Percentiles rank a stretch among this genome's conserved stretches.
These are phyloP conservation scores for Hygrocybe coccinea DNA, from an alignment of 768 basidiomycete genomes.

Conservation along the genomic window DNA sequence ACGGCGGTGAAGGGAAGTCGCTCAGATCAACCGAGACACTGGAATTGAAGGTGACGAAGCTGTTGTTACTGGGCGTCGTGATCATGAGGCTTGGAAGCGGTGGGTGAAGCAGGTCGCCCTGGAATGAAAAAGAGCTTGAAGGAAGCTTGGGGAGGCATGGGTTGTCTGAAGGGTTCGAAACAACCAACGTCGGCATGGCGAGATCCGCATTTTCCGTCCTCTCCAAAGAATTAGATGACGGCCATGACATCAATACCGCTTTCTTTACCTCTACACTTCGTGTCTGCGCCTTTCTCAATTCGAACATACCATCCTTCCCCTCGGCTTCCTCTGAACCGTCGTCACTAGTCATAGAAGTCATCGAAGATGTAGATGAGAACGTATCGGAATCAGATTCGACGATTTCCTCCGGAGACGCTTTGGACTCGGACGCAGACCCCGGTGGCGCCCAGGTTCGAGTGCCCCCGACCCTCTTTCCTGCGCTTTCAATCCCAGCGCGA, in stretches of 20 bases:
- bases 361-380: slow-evolving; percentile 17
- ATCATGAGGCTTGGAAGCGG: slow-evolving; percentile 29
- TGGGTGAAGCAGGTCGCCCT: slow-evolving; percentile 9
- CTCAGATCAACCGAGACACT: slow-evolving; percentile 38
- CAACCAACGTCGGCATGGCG: slow-evolving; percentile 20
- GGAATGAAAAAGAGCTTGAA: slow-evolving; percentile 5
- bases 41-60: slow-evolving; percentile 31
- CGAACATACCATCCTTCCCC: slow-evolving; percentile 36
- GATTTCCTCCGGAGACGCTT: background rate
- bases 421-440: background rate
- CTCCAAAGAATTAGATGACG: slow-evolving; percentile 15
- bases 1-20: slow-evolving; percentile 47
- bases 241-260: slow-evolving; percentile 41
- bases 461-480: background rate
- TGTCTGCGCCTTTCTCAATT: slow-evolving; percentile 44
- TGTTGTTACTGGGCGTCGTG: slow-evolving; percentile 34
- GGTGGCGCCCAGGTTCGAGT: background rate
- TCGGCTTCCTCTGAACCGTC: slow-evolving; percentile 19
- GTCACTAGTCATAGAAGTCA: slow-evolving; percentile 17
- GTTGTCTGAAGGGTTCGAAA: slow-evolving; percentile 19
- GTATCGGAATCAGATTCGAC: background rate
- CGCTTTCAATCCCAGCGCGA: slow-evolving; percentile 1
- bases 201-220: slow-evolving; percentile 2
- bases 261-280: slow-evolving; percentile 49
- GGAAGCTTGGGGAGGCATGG: slow-evolving; percentile 6